Conservation (phyloP, 768 basidiomycete species). For the Tulasnella sp. region DNA sequence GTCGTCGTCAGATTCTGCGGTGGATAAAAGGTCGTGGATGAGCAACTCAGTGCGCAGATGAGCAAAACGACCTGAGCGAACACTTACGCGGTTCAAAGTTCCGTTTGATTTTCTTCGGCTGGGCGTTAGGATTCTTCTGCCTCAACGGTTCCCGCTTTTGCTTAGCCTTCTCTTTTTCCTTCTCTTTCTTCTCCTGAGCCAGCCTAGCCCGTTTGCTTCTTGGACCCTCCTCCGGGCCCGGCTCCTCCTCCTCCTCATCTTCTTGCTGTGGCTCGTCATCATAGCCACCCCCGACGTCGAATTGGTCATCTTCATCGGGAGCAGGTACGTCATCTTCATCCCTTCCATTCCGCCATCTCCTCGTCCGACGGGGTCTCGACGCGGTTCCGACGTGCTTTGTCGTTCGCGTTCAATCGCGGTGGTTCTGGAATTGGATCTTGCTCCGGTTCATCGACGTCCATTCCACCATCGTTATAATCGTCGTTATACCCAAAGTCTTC, state of each 20-base stretch:
- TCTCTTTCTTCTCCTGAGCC: not conserved
- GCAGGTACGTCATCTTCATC: not conserved
- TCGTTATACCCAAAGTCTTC: constrained; percentile 7
- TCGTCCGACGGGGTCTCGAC: constrained; percentile 6
- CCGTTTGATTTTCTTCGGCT: constrained; percentile 7
- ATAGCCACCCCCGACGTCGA: not conserved
- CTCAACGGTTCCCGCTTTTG: not conserved
- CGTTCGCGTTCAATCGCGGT: not conserved
- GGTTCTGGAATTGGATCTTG: not conserved
- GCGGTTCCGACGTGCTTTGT: not conserved
- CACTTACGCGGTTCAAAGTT: not conserved
- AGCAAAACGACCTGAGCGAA: not conserved
- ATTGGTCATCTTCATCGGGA: not conserved
- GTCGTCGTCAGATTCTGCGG: constrained; percentile 11
- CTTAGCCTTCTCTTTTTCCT: not conserved
- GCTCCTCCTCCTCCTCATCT: too few relatives aligned
- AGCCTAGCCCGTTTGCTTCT: not conserved
- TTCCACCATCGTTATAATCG: constrained; percentile 3
- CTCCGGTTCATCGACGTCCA: constrained; percentile 13
- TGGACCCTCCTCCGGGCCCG: not conserved
- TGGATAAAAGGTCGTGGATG: not conserved
- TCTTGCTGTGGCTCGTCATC: too few relatives aligned
- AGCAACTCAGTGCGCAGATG: not conserved
- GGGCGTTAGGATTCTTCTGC: not conserved
- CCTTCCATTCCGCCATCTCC: not conserved